These are phyloP conservation scores for Dichomitus squalens DNA, from an alignment of 1,284 basidiomycete species.

Conservation along the genomic window DNA sequence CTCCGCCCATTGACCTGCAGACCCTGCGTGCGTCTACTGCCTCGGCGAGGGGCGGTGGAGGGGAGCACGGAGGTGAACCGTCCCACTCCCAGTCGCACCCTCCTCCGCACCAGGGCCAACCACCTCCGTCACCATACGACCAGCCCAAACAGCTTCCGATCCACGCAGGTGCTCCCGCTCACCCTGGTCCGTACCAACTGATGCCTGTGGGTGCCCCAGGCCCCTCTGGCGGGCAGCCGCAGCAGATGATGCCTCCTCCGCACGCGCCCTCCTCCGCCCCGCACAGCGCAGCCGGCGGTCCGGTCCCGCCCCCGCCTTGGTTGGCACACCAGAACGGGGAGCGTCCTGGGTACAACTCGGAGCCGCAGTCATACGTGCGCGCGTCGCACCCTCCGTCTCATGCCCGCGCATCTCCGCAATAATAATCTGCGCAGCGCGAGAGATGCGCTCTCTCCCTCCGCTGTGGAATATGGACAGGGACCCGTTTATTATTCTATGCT, in stretches of 20 bases:
- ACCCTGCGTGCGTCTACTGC: slow-evolving; percentile 68
- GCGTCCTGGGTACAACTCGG: slow-evolving; percentile 42
- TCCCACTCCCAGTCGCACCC: slow-evolving; percentile 19
- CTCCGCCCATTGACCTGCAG: slow-evolving; percentile 69
- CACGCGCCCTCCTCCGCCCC: slow-evolving; percentile 27
- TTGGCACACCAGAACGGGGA: slow-evolving; percentile 33
- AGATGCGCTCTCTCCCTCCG: not conserved
- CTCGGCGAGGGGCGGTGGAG: slow-evolving; percentile 44
- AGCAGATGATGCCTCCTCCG: slow-evolving; percentile 43
- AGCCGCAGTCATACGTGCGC: slow-evolving; percentile 63
- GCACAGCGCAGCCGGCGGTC: slow-evolving; percentile 26
- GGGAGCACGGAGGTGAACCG: slow-evolving; percentile 23
- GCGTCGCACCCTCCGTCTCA: slow-evolving; percentile 49
- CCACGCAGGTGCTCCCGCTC: slow-evolving; percentile 20
- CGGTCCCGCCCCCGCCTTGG: slow-evolving; percentile 54
- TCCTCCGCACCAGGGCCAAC: slow-evolving; percentile 19
- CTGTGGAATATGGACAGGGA: not conserved
- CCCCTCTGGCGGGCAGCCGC: slow-evolving; percentile 36
- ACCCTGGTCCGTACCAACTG: slow-evolving; percentile 34
- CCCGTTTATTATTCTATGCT: not conserved
- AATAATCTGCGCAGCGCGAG: slow-evolving; percentile 11
- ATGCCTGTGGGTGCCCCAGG: slow-evolving; percentile 25
- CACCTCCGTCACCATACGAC: slow-evolving; percentile 24
- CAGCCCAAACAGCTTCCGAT: slow-evolving; percentile 23
- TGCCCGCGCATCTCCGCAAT: slow-evolving; percentile 43